Conservation (phyloP, 768 basidiomycete genomes). For the Suillus hirtellus region DNA sequence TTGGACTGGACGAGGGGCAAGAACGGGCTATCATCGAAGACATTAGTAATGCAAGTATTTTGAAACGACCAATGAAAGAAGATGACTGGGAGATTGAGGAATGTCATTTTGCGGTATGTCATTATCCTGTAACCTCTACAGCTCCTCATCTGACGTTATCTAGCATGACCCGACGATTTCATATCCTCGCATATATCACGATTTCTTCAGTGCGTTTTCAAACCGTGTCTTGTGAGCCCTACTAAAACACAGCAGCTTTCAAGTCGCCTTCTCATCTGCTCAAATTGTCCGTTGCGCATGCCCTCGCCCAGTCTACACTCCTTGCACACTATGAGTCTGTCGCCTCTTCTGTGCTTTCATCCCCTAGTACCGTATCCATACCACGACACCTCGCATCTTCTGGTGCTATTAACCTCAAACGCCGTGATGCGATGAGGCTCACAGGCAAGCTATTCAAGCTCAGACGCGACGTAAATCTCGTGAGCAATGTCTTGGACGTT, state of each 20-base stretch:
- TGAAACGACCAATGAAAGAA: slow-evolving; percentile 61
- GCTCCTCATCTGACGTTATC: slow-evolving; percentile 10
- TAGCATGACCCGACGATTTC: slow-evolving; percentile 83
- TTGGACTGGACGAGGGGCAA: slow-evolving; percentile 77
- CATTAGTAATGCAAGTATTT: slow-evolving; percentile 65
- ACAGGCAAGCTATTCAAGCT: slow-evolving; percentile 87
- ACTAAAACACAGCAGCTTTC: slow-evolving; percentile 55
- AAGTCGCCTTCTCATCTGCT: slow-evolving; percentile 89
- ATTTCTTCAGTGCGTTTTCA: slow-evolving; percentile 83
- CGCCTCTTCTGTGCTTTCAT: slow-evolving; percentile 75
- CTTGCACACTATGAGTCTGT: slow-evolving; percentile 84
- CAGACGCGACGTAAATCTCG: slow-evolving; percentile 85
- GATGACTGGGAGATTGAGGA: slow-evolving; percentile 91
- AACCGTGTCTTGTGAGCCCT: neutral
- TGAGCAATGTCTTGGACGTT: slow-evolving; percentile 90
- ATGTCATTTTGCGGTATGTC: slow-evolving; percentile 80
- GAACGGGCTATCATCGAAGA: slow-evolving; percentile 87
- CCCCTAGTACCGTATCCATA: slow-evolving; percentile 75
- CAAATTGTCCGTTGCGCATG: slow-evolving; percentile 92
- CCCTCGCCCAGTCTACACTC: slow-evolving; percentile 91
- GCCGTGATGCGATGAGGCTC: slow-evolving; percentile 82
- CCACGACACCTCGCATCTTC: slow-evolving; percentile 80
- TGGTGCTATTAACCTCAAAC: slow-evolving; percentile 72
- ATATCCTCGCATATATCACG: slow-evolving; percentile 92
- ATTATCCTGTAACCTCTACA: neutral